A percentile compares a stretch with the other conserved stretches of the same genome.
Evolutionary conservation across 108 stramenopile genomes (phyloP).

Genomic region (Fistulifera pelliculosa): DNA sequence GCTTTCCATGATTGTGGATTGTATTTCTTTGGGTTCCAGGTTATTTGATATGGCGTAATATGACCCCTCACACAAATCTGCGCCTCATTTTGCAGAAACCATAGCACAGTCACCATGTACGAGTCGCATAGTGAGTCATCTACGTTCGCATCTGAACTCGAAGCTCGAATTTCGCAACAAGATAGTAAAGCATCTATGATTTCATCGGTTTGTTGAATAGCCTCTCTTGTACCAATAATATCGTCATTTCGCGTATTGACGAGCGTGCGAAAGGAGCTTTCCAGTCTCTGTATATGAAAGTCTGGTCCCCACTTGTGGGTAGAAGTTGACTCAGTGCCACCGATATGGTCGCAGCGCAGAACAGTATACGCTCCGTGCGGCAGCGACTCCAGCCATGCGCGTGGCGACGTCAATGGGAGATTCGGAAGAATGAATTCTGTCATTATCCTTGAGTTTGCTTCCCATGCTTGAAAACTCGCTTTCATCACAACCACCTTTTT

Average conservation of each 20-base stretch:
- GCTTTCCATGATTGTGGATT: no score
- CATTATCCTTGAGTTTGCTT: no score
- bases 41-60: no score
- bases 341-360: conserved; percentile 45
- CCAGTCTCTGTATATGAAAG: conserved; percentile 55
- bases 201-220: conserved; percentile 1
- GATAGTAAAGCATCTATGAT: conserved; percentile 1
- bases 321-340: neutral
- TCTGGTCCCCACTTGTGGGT: conserved; percentile 49
- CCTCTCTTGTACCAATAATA: neutral
- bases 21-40: no score
- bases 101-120: conserved; percentile 25
- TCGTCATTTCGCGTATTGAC: neutral
- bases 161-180: neutral
- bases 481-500: no score
- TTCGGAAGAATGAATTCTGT: no score
- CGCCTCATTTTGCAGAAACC: conserved; percentile 8
- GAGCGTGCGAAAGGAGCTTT: conserved; percentile 16
- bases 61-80: no score
- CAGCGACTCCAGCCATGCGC: conserved; percentile 67
- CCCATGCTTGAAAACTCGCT: no score
- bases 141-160: neutral
- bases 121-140: neutral
- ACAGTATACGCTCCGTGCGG: conserved; percentile 63
- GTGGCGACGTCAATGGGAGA: conserved; percentile 24